Evolutionary conservation across 2,329 filamentous ascomycete genomes (phyloP), one percentile per base, ranked within the genome.

Genomic region (Rhexocercosporidium sp.): DNA sequence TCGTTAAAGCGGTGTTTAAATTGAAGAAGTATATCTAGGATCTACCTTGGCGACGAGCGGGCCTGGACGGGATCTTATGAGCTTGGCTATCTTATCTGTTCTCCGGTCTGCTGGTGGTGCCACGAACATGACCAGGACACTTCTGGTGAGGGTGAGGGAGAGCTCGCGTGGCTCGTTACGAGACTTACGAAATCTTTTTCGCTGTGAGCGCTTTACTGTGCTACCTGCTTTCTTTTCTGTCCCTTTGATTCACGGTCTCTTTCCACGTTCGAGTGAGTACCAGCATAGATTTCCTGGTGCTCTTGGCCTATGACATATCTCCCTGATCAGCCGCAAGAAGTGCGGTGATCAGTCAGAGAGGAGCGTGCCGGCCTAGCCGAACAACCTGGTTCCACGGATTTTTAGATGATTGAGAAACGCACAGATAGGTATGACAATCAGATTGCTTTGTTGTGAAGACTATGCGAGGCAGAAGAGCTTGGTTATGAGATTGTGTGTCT

Each of bases 31-130:
- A 46, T 47, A 29, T 46, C 57, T 46, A 44, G 41, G 57, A 60
- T 60, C 37, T 59, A 44, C 57, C 57, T 60, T 60, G 37, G 57
- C 57, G 27, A 46, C 57, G 25, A 60, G 37, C 39, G 25, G 39
- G 57, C 9, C 27, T 46, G 39, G 39, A 20, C 57, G 57, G 37
- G 16, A 46, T 47, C 53, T 44, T 60, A 29, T 20, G 20, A 25
- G 8, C 56, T 60, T 60, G 57, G 25, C 41, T 39, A 60, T 60
- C 57, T 60, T 46, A 39, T 57, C n/a, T 31, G 16, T 27, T 59
- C n/a, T 27, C 18, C 11, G 20, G 3, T 27, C n/a, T 18, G 16
- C 31, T 56, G 49, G 27, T 37, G 31, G 53, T 22, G 31, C 34
- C 29, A 54, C 51, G 31, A 37, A n/a, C 31, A 22, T 31, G 53